These are phyloP conservation scores for Boechera retrofracta DNA, from an alignment of 345 rosid species.

Conservation along the genomic window DNA sequence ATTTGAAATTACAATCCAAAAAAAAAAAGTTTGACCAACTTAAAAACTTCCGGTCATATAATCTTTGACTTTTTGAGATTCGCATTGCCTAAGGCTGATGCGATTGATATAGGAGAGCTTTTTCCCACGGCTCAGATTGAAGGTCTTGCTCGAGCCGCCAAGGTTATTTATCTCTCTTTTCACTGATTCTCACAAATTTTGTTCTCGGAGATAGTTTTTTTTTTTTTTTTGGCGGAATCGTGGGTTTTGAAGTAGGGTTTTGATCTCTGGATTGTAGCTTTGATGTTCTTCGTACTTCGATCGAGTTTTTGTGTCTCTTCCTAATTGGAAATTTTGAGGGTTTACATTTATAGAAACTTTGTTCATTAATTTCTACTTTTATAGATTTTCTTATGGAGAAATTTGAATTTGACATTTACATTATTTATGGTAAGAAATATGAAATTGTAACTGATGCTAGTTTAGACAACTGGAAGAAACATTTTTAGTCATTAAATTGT, in stretches of 20 bases:
- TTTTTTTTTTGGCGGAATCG: neutral
- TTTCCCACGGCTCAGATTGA: constrained; percentile 64
- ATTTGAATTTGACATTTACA: neutral
- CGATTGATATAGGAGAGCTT: constrained; percentile 62
- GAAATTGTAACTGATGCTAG: neutral
- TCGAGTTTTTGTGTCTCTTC: neutral
- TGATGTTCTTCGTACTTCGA: neutral
- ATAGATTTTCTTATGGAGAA: neutral
- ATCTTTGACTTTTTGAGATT: constrained; percentile 37
- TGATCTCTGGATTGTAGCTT: neutral
- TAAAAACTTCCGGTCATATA: too few relatives aligned
- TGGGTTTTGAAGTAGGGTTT: constrained; percentile 10
- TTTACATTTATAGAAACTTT: neutral
- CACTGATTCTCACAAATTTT: neutral
- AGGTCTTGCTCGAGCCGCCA: constrained; percentile 80
- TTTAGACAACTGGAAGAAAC: neutral
- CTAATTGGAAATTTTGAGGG: neutral
- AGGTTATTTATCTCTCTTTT: constrained; percentile 46
- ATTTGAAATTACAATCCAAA: too few relatives aligned
- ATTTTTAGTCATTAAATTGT: neutral
- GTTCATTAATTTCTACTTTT: neutral
- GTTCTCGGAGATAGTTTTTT: neutral
- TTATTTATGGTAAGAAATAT: constrained; percentile 10
- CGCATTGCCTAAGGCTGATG: constrained; percentile 67
- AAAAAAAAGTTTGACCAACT: too few relatives aligned